These are phyloP conservation scores for Staphylotrichum tortipilum DNA, from an alignment of 495 filamentous ascomycete genomes.

Conservation along the genomic window DNA sequence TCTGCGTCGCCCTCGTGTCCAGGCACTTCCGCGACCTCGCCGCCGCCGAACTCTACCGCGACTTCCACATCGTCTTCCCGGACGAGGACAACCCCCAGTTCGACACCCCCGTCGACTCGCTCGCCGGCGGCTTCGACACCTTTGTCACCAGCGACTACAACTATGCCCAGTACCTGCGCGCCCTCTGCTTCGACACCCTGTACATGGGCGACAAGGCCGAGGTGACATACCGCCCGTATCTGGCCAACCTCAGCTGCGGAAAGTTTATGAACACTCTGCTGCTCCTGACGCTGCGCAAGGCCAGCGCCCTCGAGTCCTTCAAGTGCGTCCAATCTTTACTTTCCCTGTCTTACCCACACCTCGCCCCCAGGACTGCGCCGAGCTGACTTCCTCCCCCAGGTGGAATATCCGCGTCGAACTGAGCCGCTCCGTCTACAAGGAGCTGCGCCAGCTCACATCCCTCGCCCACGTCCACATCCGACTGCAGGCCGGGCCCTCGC, in stretches of 20 bases:
- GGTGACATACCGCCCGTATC: slow-evolving; percentile 37
- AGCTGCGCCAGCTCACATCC: slow-evolving; percentile 41
- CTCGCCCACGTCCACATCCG: slow-evolving; percentile 51
- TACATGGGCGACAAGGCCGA: slow-evolving; percentile 38
- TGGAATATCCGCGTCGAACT: slow-evolving; percentile 58
- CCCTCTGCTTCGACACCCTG: slow-evolving; percentile 42
- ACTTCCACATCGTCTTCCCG: slow-evolving; percentile 48
- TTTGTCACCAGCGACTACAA: slow-evolving; percentile 52
- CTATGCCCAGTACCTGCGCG: slow-evolving; percentile 48
- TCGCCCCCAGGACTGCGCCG: neutral
- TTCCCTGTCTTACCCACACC: neutral
- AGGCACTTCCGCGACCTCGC: slow-evolving; percentile 48
- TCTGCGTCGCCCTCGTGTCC: slow-evolving; percentile 47
- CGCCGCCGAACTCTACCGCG: slow-evolving; percentile 48
- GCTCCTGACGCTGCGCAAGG: slow-evolving; percentile 46
- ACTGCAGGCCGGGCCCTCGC: slow-evolving; percentile 44
- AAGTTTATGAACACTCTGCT: slow-evolving; percentile 56
- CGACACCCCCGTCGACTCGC: slow-evolving; percentile 41
- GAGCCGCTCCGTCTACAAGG: slow-evolving; percentile 47
- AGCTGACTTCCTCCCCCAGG: slow-evolving; percentile 23
- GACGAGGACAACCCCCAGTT: slow-evolving; percentile 43
- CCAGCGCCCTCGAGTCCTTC: slow-evolving; percentile 48
- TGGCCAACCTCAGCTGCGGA: slow-evolving; percentile 41
- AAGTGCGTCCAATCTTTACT: too few relatives aligned
- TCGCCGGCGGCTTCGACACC: slow-evolving; percentile 49